These are phyloP conservation scores for Ceratocystiopsis brevicomis DNA, from an alignment of 2,329 filamentous ascomycete genomes.

Conservation along the genomic window DNA sequence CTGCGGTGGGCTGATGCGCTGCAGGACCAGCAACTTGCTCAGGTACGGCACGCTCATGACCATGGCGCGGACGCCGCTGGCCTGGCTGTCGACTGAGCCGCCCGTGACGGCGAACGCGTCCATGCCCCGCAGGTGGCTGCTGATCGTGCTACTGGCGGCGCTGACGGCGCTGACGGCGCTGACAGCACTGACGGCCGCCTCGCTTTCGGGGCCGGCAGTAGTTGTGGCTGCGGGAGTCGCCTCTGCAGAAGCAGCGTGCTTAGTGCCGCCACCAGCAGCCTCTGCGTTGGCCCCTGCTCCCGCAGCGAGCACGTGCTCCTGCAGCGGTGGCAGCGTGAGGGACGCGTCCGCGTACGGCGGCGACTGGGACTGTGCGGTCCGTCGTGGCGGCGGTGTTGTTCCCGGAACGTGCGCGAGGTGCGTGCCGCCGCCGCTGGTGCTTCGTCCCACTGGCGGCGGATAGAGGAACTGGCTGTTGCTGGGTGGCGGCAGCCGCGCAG, in stretches of 20 bases:
- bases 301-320: conserved; percentile 18
- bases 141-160: neutral
- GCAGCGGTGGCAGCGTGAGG: conserved; percentile 32
- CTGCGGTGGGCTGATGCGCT: conserved; percentile 52
- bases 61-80: conserved; percentile 42
- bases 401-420: neutral
- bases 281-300: too few relatives aligned
- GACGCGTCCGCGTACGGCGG: conserved; percentile 23
- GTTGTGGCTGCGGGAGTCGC: too few relatives aligned
- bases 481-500: too few relatives aligned
- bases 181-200: neutral
- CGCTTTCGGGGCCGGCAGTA: too few relatives aligned
- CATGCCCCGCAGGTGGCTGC: conserved; percentile 2
- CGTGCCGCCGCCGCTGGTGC: neutral
- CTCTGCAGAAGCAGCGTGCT: too few relatives aligned
- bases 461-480: too few relatives aligned
- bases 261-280: too few relatives aligned
- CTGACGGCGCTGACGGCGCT: neutral
- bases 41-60: conserved; percentile 58
- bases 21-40: conserved; percentile 59
- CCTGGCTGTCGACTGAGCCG: conserved; percentile 13
- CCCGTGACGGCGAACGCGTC: conserved; percentile 4
- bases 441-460: neutral
- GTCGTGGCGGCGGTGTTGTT: conserved; percentile 4
- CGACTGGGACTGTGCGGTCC: neutral